phyloP scores from a whole-genome alignment of 2,329 filamentous ascomycete species.

The Fusarium sp. region DNA sequence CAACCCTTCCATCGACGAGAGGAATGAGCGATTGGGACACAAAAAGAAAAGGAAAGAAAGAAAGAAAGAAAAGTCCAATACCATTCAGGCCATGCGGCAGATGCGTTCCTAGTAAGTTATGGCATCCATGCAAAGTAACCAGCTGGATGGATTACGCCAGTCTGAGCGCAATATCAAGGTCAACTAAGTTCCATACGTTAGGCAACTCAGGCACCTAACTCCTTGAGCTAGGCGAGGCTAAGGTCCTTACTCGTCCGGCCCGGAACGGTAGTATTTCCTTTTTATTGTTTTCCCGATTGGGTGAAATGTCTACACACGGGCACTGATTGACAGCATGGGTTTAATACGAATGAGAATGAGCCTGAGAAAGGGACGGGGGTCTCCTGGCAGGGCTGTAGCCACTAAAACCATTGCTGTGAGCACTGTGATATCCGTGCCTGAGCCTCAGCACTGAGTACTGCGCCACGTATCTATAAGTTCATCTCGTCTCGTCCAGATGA shows the following conservation, averaged over 20 bases:
- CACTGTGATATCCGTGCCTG: neutral
- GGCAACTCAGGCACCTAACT: neutral
- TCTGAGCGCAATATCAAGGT: constrained; percentile 37
- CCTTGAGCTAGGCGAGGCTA: neutral
- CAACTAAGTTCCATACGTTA: neutral
- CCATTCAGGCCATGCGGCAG: constrained; percentile 8
- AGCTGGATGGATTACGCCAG: constrained; percentile 33
- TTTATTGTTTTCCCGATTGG: constrained; percentile 20
- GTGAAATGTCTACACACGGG: constrained; percentile 29
- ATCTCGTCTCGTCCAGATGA: constrained; percentile 18
- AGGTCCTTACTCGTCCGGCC: constrained; percentile 6
- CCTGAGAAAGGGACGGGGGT: neutral
- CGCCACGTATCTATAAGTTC: constrained; percentile 26
- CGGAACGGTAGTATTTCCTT: constrained; percentile 18
- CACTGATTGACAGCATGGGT: constrained; percentile 30
- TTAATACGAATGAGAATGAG: constrained; percentile 10
- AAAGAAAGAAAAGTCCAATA: constrained; percentile 9
- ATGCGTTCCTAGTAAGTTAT: constrained; percentile 1
- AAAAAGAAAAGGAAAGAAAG: neutral
- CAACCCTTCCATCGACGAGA: neutral
- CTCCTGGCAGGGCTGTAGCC: constrained; percentile 5
- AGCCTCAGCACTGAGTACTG: constrained; percentile 24
- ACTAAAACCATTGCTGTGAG: neutral
- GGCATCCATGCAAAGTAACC: constrained; percentile 2
- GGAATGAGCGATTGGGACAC: neutral